Evolutionary conservation across 108 stramenopile species (phyloP).

Genomic region (Nitzschia palea): DNA sequence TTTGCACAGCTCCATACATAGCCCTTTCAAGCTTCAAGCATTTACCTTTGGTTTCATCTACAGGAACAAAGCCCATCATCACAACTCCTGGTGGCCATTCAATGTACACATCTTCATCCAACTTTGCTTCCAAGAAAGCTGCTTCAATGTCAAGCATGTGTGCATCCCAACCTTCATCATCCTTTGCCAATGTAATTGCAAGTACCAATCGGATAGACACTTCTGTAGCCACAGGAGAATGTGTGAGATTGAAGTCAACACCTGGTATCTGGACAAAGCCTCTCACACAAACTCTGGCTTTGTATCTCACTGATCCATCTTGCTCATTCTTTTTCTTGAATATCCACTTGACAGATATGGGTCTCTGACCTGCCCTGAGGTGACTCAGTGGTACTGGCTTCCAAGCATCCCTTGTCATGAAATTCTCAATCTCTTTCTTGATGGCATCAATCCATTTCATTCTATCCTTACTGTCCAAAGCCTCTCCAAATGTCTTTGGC

Average conservation of each 20-base stretch:
- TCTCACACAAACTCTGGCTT: not conserved
- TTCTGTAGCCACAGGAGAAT: not conserved
- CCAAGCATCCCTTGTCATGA: not conserved
- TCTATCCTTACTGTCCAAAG: not conserved
- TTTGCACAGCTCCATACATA: not conserved
- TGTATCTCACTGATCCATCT: not conserved
- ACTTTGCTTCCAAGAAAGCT: not conserved
- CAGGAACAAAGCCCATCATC: not conserved
- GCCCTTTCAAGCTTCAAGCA: not conserved
- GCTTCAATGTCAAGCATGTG: not conserved
- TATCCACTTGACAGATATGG: not conserved
- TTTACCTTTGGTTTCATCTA: too few relatives aligned
- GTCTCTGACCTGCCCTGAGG: not conserved
- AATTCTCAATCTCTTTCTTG: not conserved
- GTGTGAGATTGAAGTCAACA: not conserved
- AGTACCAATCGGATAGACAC: not conserved
- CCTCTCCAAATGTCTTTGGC: not conserved
- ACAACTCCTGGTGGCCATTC: not conserved
- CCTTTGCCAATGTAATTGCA: not conserved
- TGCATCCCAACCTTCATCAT: not conserved
- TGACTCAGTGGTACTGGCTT: not conserved
- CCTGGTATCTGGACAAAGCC: constrained; percentile 11
- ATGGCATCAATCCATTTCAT: not conserved
- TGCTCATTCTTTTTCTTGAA: not conserved
- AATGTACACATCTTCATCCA: not conserved